A percentile compares a stretch with the other conserved stretches of the same genome.
These are phyloP conservation scores for Syncephalis fuscata DNA, from an alignment of 371 early-diverging fungal species.

Conservation along the genomic window DNA sequence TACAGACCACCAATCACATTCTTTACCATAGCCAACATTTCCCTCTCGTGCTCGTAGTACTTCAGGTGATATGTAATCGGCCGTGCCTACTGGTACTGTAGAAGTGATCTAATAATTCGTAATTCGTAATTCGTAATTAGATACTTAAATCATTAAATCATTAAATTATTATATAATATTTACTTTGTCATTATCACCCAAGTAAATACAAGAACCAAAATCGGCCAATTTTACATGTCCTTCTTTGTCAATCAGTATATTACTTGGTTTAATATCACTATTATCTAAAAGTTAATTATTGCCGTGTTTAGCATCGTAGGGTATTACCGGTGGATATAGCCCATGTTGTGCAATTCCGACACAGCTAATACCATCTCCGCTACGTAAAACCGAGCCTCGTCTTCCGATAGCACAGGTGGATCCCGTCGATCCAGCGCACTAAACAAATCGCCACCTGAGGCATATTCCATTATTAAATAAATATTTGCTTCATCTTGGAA, in stretches of 20 bases:
- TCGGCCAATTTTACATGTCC: constrained; percentile 71
- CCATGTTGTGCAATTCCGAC: constrained; percentile 77
- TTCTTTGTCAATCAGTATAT: constrained; percentile 8
- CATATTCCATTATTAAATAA: constrained; percentile 94
- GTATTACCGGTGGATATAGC: constrained; percentile 83
- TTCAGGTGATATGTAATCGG: constrained; percentile 93
- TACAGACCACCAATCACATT: constrained; percentile 98
- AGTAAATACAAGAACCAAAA: constrained; percentile 59
- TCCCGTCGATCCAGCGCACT: constrained; percentile 52
- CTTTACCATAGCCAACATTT: constrained; percentile 61
- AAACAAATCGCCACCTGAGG: constrained; percentile 93
- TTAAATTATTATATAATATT: not conserved
- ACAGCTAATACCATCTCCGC: constrained; percentile 89
- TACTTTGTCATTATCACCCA: constrained; percentile 16
- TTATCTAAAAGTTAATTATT: not conserved
- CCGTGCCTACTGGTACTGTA: constrained; percentile 75
- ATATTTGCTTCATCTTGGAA: constrained; percentile 83
- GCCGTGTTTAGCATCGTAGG: too few species aligned
- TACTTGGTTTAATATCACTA: constrained; percentile 10
- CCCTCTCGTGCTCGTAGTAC: constrained; percentile 52
- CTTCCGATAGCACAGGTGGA: constrained; percentile 51
- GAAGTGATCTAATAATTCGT: constrained; percentile 29
- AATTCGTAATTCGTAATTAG: not conserved
- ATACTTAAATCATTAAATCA: too few species aligned
- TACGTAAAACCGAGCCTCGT: constrained; percentile 89